Percentiles rank a stretch among this genome's conserved stretches.
These are phyloP conservation scores for Metarhizium rileyi DNA, from an alignment of 2,329 filamentous ascomycete species.

Conservation along the genomic window DNA sequence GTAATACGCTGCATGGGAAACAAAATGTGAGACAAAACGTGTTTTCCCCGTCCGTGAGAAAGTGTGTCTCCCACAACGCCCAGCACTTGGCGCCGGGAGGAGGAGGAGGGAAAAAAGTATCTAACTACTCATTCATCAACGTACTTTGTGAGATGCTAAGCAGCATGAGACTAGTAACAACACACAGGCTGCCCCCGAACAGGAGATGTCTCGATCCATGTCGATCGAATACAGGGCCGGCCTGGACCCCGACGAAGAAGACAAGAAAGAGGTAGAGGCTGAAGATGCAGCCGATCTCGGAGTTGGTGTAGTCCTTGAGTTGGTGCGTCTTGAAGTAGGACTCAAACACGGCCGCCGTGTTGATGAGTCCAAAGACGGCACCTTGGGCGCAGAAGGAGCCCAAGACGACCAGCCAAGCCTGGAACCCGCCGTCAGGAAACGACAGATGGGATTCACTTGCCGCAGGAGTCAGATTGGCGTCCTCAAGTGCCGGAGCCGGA, in stretches of 20 bases:
- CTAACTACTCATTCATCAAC: no score
- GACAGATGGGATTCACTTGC: not conserved
- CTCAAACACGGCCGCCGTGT: constrained; percentile 49
- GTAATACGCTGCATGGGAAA: constrained; percentile 50
- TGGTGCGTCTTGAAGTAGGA: constrained; percentile 67
- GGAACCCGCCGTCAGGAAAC: constrained; percentile 60
- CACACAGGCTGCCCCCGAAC: constrained; percentile 49
- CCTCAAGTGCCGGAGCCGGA: not conserved
- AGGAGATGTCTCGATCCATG: constrained; percentile 63
- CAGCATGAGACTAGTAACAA: constrained; percentile 43
- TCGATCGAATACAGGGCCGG: constrained; percentile 73
- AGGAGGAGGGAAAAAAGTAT: no score
- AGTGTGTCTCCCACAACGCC: not conserved
- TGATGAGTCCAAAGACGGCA: constrained; percentile 57
- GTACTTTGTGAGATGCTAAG: not conserved
- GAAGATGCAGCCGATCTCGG: constrained; percentile 78
- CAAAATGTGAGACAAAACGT: not conserved
- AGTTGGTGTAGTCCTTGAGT: constrained; percentile 54
- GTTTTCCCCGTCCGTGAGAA: not conserved
- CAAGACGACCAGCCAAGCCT: constrained; percentile 62
- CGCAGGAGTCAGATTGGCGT: not conserved
- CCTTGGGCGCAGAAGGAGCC: constrained; percentile 60
- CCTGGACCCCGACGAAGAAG: constrained; percentile 73
- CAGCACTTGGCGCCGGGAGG: no score
- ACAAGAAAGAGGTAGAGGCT: constrained; percentile 71